These are phyloP conservation scores for Tetragonia tetragonoides DNA, from an alignment of 148 eudicot genomes.

Conservation along the genomic window DNA sequence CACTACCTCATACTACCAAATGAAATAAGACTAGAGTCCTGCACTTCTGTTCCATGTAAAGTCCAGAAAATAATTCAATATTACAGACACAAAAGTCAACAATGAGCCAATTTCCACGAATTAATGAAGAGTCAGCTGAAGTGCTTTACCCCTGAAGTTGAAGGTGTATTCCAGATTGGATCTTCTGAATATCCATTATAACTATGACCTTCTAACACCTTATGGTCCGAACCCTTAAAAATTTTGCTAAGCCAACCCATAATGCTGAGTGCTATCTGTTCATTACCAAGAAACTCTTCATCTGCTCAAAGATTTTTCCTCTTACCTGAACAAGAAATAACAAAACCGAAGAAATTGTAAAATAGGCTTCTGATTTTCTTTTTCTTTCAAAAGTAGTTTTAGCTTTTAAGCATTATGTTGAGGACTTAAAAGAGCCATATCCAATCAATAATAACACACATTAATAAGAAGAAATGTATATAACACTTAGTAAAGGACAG, in stretches of 20 bases:
- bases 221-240: constrained; percentile 68
- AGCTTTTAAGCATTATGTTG: not conserved
- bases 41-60: not conserved
- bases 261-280: constrained; percentile 25
- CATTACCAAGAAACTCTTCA: constrained; percentile 25
- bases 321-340: not conserved
- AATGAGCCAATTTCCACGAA: not conserved
- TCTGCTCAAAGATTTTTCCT: constrained; percentile 21
- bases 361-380: not conserved
- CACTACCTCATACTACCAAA: not conserved
- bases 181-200: constrained; percentile 44
- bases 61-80: not conserved
- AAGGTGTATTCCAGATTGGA: constrained; percentile 45
- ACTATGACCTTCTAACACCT: constrained; percentile 46
- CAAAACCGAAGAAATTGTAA: not conserved
- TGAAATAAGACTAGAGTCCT: not conserved
- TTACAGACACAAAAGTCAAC: not conserved
- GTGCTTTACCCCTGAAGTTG: constrained; percentile 57
- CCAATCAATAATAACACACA: not conserved
- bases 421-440: not conserved
- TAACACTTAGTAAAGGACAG: not conserved
- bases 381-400: too few species aligned
- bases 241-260: constrained; percentile 89
- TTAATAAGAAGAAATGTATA: not conserved
- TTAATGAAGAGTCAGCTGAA: not conserved